These are phyloP conservation scores for Dillenia turbinata DNA, from an alignment of 164 flowering plant species.

Conservation along the genomic window DNA sequence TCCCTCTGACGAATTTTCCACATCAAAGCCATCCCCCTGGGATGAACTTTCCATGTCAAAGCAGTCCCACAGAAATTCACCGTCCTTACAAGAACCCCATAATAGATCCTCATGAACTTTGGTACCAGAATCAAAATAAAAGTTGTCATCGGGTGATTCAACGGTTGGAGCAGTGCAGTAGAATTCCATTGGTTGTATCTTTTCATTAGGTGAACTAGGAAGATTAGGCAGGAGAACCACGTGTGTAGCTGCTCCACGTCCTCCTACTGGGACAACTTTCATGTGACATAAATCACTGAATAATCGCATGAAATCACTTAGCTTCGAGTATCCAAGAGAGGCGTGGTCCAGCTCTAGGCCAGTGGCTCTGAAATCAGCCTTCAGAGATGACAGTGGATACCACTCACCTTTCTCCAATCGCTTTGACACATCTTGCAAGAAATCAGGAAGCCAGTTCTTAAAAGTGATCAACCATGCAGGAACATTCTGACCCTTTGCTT, in stretches of 20 bases:
- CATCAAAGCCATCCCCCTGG: background rate
- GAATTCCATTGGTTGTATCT: background rate
- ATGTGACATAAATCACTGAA: slow-evolving; percentile 37
- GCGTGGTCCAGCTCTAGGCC: slow-evolving; percentile 56
- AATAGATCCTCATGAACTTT: no score
- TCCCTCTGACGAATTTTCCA: background rate
- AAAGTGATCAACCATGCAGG: slow-evolving; percentile 45
- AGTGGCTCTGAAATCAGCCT: slow-evolving; percentile 50
- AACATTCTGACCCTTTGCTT: slow-evolving; percentile 4
- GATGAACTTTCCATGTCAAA: no score
- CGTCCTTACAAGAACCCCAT: no score
- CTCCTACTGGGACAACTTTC: slow-evolving; percentile 34
- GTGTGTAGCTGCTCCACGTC: slow-evolving; percentile 35
- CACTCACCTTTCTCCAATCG: slow-evolving; percentile 29
- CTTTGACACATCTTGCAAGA: slow-evolving; percentile 26
- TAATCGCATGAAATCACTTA: slow-evolving; percentile 51
- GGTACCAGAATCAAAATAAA: no score
- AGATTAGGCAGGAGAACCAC: slow-evolving; percentile 44
- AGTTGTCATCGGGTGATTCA: slow-evolving; percentile 3
- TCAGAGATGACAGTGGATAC: slow-evolving; percentile 63
- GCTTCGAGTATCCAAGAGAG: slow-evolving; percentile 54
- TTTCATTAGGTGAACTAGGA: background rate
- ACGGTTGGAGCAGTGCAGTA: background rate
- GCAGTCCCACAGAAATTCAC: no score
- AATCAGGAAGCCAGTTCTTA: slow-evolving; percentile 51